Base-by-base conservation (phyloP, 768 basidiomycete species). In the Boletus barrowsii region DNA sequence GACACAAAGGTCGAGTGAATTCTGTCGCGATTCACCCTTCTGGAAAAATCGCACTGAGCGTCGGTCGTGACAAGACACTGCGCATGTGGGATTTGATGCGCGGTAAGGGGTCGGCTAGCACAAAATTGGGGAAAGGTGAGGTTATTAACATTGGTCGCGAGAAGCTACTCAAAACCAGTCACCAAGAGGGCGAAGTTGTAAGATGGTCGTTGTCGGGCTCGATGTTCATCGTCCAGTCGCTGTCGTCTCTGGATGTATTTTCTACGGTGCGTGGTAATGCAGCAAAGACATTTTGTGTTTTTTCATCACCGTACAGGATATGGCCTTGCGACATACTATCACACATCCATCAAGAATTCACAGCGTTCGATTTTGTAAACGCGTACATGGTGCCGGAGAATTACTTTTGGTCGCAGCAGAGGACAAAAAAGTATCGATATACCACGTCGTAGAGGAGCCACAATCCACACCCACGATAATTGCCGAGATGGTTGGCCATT, bases 71-170 rank as follows among this genome's bases (percentile, higher is more conserved):
- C 64, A 79, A 81, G 59, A 91, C 90, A 4, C 60, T 98, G 54
- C 81, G 94, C 41, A 97, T 99, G 95, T 99, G 97, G 97, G 97
- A 99, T 76, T 75, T 99, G 46, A 95, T 98, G 91, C 77, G 95
- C 42, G 96, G 96, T 0, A 88, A 88, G 68, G 91, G 92, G 4
- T 83, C 83, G 11, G 93, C 92, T 8, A 93, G 93, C 68, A 88
- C 83, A 43, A 94, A 95, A 67, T 71, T 99, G 6, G 91, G 92
- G 20, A 89, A 87, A 75, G 94, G 94, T 91, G 55, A 51, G 78
- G 2, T 26, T 24, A 17, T 22, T 26, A 10, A 18, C 35, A 20
- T 18, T 22, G 15, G 15, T 48, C 15, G 40, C 17, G 53, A 36
- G 29, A 39, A 14, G 17, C 5, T 44, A 17, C 51, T 60, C 14